Evolutionary conservation across 805 yeast genomes (phyloP), one percentile per base, ranked within the genome.

Genomic region (Kodamaea leandrae): DNA sequence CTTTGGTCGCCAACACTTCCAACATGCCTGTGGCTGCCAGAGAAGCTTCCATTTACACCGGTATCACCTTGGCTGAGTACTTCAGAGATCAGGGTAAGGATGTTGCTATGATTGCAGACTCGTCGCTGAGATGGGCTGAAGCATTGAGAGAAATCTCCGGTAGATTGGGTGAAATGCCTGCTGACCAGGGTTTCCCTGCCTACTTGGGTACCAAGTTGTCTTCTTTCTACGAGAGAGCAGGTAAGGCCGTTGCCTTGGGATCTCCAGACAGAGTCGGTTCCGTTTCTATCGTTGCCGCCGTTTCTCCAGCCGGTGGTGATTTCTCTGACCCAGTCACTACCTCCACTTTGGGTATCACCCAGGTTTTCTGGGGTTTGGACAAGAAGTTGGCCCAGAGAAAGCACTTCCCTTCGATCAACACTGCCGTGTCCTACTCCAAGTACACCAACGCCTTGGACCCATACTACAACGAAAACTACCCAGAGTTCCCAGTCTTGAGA

Each of bases 141-240:
- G 99, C 99, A 48, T 78, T 93, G 64, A 90, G 99, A 83, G 99
- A 93, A 79, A 85, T 93, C 66, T 90, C 98, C 39, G 99, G 99
- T 80, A 95, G 99, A 80, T 77, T 93, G 66, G 99, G 99, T 72
- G 99, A 93, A 77, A 93, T 93, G 99, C 99, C 99, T 64, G 99
- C 99, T 48, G 99, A 93, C 72, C 99, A 95, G 77, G 99, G 99
- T 77, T 93, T 90, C 93, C 99, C 99, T 47, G 99, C 99, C 39
- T 93, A 93, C 66, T 77, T 93, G 66, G 99, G 99, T 74, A 96
- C 99, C 39, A 93, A 93, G 66, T 79, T 93, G 58, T 98, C 99
- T 43, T 91, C 98, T 42, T 93, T 93, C 80, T 93, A 93, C 71
- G 99, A 93, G 75, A 88, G 99, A 76, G 99, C 99, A 35, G 99